Base-by-base conservation (phyloP, 1,139 yeast species). In the Saccharomyces hybrid region DNA sequence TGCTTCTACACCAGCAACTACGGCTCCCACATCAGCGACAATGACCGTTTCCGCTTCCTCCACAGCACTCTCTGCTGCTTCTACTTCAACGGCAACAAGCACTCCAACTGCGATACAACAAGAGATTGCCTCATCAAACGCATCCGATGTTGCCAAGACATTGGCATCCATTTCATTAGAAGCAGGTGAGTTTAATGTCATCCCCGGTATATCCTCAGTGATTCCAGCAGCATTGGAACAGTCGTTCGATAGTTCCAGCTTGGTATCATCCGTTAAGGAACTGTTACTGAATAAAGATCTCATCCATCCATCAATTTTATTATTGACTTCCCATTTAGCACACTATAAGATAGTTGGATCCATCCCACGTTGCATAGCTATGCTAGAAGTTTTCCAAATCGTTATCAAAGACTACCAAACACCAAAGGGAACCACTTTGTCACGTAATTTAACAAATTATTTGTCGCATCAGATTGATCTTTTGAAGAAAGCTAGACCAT, bases 381-480 rank as follows among this genome's bases (percentile, higher is more conserved):
- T 93, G 96, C 75, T 95, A 70, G 81, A 81, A 59, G 93, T 91
- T 7, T 95, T 95, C 72, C 85, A 88, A 68, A 78, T 76, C 46
- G 95, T 93, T 23, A 88, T 95, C 52, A 67, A 71, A 47, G 96
- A 89, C 63, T 95, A 93, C 69, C 73, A 78, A 55, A 90, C 98
- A 0, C 99, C 99, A 3, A 81, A 78, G 47, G 91, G 88, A 55
- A 86, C 95, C 11, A 85, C 96, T 0, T 77, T 95, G 61, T 83
- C 93, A 42, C 82, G 99, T 74, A 88, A 91, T 71, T 78, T 95
- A 64, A 90, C 97, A 0, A 84, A 86, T 27, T 93, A 90, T 67
- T 77, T 95, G 58, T 84, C 96, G 14, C 90, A 87, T 65, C 99
- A 95, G 71, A 95, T 95, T 61, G 99, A 93, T 66, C 89, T 87